Conservation (phyloP, 331 rosid species). For the Spiraea crenata region DNA sequence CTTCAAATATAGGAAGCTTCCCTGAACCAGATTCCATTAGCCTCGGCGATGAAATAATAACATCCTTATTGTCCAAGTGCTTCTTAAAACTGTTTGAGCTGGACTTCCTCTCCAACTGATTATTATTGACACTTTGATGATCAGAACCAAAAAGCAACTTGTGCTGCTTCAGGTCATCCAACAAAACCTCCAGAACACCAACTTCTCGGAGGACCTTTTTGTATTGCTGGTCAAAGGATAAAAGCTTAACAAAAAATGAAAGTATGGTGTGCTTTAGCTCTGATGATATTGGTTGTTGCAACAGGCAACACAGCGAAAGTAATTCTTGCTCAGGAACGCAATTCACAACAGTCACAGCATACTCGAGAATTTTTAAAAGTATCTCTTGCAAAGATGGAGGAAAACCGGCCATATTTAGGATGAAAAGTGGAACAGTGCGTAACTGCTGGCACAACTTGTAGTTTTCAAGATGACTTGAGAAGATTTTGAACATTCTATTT, state of each 20-base stretch:
- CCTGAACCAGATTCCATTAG: conserved; percentile 76
- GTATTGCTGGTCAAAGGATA: conserved; percentile 97
- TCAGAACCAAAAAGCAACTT: conserved; percentile 66
- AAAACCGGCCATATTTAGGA: conserved; percentile 91
- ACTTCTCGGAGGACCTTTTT: conserved; percentile 98
- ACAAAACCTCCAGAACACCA: conserved; percentile 93
- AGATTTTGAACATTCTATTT: conserved; percentile 91
- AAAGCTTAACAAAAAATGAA: conserved; percentile 88
- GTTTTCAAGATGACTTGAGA: conserved; percentile 94
- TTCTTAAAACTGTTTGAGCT: conserved; percentile 75
- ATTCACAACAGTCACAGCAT: conserved; percentile 98
- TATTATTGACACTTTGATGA: conserved; percentile 43
- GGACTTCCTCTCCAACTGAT: conserved; percentile 59
- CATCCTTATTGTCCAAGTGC: conserved; percentile 73
- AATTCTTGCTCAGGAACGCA: conserved; percentile 99
- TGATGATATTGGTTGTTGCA: conserved; percentile 95
- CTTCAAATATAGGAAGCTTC: conserved; percentile 83
- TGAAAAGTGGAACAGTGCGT: conserved; percentile 93
- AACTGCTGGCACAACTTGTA: conserved; percentile 92
- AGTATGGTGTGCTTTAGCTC: conserved; percentile 89
- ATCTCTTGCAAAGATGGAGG: conserved; percentile 84
- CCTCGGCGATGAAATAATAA: conserved; percentile 83
- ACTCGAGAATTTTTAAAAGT: conserved; percentile 96
- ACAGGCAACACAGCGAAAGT: conserved; percentile 94
- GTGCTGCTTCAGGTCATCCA: conserved; percentile 92